Evolutionary conservation across 148 eudicot species (phyloP), one percentile per base, ranked within the genome.

Genomic region (Dysphania ambrosioides): DNA sequence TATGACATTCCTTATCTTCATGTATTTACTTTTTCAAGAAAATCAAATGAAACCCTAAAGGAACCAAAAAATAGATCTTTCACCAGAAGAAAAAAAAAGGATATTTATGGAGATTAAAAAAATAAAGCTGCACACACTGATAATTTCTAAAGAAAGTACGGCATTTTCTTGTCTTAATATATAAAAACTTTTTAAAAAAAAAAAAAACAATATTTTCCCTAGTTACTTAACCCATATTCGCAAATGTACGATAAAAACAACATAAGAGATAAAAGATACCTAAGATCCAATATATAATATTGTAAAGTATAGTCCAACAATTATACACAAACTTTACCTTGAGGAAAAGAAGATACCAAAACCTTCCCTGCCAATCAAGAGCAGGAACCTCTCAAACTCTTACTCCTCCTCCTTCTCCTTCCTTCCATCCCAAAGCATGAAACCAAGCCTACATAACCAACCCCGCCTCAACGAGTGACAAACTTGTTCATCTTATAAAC

Each of bases 341-440:
- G 44, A 82, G 90, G 92, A 60, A 92, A 92, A 70, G 87, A 82
- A 89, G 94, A 92, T 92, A 80, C 97, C 92, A 81, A 89, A 83
- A 89, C 92, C 89, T 85, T 81, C 85, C 88, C 84, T 77, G 29
- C 83, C 76, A 79, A 83, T 77, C 70, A 80, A 68, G 71, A 74
- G 72, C 67, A 85, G 71, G 88, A 79, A 86, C 90, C 86, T 72
- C 55, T 59, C 59, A 49, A 34, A 29, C 66, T 49, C 35, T 62
- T 21, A 19, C 26, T 47, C 23, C 53, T 38, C 24, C 9, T 16
- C 8, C 11, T 18, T 26, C 60, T 24, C 56, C 40, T 31, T 47
- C 24, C 60, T 60, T 57, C 29, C 59, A 12, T 55, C 56, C 36
- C 71, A 65, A 72, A 38, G 26, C 58, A 72, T 64, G 38, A 29